Conservation (phyloP, 129 eudicot genomes). For the Centella asiatica region DNA sequence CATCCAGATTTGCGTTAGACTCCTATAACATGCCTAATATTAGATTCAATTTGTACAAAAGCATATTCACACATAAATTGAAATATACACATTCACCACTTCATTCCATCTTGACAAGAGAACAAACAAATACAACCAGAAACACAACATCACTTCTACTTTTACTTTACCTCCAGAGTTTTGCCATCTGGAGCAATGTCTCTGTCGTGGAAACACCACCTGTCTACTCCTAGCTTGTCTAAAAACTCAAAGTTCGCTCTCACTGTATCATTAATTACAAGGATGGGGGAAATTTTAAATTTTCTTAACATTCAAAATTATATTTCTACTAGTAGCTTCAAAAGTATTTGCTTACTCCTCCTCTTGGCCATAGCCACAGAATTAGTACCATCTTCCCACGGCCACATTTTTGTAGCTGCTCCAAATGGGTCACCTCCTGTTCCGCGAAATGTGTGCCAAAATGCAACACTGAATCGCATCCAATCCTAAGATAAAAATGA, state of each 20-base stretch:
- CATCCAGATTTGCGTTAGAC: slow-evolving; percentile 89
- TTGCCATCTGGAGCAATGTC: slow-evolving; percentile 97
- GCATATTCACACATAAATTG: not conserved
- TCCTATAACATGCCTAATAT: slow-evolving; percentile 38
- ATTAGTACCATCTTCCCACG: slow-evolving; percentile 99
- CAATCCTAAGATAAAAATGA: slow-evolving; percentile 49
- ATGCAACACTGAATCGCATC: slow-evolving; percentile 94
- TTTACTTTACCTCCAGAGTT: slow-evolving; percentile 85
- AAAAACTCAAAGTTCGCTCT: slow-evolving; percentile 96
- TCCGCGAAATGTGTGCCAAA: slow-evolving; percentile 99
- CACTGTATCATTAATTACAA: slow-evolving; percentile 42
- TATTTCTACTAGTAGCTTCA: not conserved
- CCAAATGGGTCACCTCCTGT: slow-evolving; percentile 96
- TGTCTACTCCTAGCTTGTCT: slow-evolving; percentile 89
- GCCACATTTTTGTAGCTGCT: slow-evolving; percentile 88
- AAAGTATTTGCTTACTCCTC: slow-evolving; percentile 58
- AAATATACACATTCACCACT: too few relatives aligned
- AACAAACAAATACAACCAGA: too few relatives aligned
- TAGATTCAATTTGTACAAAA: not conserved
- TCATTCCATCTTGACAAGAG: too few relatives aligned
- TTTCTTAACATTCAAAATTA: not conserved
- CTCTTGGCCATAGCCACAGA: slow-evolving; percentile 92
- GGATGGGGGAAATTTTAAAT: not conserved
- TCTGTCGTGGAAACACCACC: slow-evolving; percentile 97
- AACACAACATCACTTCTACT: too few relatives aligned